Evolutionary conservation across 2,329 filamentous ascomycete species (phyloP).

Genomic region (Fusarium incarnatum): DNA sequence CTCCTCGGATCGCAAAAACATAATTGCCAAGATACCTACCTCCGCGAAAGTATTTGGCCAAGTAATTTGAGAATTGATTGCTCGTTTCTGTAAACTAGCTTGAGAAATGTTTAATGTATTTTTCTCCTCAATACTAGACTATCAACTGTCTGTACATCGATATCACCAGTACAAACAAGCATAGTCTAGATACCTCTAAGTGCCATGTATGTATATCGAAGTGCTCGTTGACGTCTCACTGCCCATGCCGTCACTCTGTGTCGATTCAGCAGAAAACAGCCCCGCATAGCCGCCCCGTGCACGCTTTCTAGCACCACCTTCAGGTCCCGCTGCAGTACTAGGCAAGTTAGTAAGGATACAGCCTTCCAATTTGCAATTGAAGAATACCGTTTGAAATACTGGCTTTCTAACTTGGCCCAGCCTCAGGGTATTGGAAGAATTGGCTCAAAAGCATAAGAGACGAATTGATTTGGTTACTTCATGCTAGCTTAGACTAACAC

Average conservation of each 20-base stretch:
- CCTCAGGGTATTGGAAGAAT: no score
- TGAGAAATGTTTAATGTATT: constrained; percentile 7
- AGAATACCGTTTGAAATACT: constrained; percentile 37
- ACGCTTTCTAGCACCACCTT: constrained; percentile 15
- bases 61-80: background rate
- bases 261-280: constrained; percentile 43
- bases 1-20: background rate
- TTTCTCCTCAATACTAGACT: background rate
- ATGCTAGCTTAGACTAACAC: no score
- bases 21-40: background rate
- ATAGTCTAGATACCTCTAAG: background rate
- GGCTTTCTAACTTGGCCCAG: constrained; percentile 31
- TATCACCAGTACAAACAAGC: constrained; percentile 15
- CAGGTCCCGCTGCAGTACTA: constrained; percentile 4
- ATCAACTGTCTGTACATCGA: background rate
- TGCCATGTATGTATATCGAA: background rate
- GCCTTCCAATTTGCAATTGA: constrained; percentile 2
- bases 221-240: constrained; percentile 33
- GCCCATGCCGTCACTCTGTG: constrained; percentile 45
- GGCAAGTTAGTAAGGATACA: constrained; percentile 13
- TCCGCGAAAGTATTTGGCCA: background rate
- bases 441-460: no score
- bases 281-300: constrained; percentile 43
- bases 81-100: background rate
- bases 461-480: no score